Base-by-base conservation (phyloP, 805 yeast species). In the Yarrowia hollandica region DNA sequence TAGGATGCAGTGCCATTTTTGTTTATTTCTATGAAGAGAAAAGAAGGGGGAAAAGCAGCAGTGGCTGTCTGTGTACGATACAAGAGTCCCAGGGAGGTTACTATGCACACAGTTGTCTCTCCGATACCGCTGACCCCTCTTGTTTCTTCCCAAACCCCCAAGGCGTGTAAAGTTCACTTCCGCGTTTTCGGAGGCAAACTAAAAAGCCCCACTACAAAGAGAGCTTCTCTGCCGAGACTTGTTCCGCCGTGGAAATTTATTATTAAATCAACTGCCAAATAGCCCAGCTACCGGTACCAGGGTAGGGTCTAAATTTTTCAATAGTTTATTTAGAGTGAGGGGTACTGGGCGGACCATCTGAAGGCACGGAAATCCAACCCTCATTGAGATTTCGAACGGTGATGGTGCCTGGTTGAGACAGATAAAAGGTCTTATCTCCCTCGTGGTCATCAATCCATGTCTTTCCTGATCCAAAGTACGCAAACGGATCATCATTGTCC, bases 401-500 rank as follows among this genome's bases (percentile, higher is more conserved):
- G 10, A 33, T 16, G 8, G 38, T 12, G 11, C 41, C 56, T 1
- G 41, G 41, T 15, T 33, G 31, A 6, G 56, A 16, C 41, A 48
- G 9, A 11, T 48, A 48, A 18, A 48, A 48, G 7, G 56, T 48
- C 41, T 22, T 48, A 31, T 48, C 56, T 6, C 56, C 56, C 11
- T 34, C 56, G 8, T 48, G 39, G 21, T 48, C 56, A 12, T 48
- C 56, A 12, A 48, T 48, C 56, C 56, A 48, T 2, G 64, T 61
- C 39, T 62, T 25, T 15, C 64, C 64, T 28, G 41, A 60, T 8
- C 64, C 64, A 22, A 61, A 61, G 41, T 34, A 62, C 15, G 38
- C 41, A 54, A 44, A 62, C 19, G 60, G 54, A 41, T 62, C 52
- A 10, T 52, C 46, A 2, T 63, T 44, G 33, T 61, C 39, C 25